Conservation (phyloP, 306 rosid species). For the Dryas alaskensis region DNA sequence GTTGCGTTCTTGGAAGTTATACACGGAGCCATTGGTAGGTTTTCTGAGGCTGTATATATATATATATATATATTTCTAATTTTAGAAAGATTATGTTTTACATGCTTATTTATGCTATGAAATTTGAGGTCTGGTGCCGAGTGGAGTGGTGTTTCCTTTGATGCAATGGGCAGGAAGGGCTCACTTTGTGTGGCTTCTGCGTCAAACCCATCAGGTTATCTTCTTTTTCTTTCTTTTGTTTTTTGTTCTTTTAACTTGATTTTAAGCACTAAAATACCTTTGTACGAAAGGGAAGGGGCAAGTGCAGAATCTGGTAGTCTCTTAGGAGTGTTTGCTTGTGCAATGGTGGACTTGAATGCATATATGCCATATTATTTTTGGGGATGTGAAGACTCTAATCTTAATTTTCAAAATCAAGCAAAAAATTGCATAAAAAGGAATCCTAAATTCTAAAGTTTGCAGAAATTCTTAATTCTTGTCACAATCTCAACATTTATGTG, state of each 20-base stretch:
- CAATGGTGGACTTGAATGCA: not conserved
- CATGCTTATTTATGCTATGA: not conserved
- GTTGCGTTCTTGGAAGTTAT: constrained; percentile 82
- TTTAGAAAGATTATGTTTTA: not conserved
- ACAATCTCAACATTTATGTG: not conserved
- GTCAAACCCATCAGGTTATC: constrained; percentile 55
- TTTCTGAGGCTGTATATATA: not conserved
- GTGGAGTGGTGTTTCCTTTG: constrained; percentile 75
- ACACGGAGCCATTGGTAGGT: constrained; percentile 82
- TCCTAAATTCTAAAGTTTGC: not conserved
- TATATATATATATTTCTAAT: not conserved
- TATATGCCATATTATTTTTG: not conserved
- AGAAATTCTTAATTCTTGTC: not conserved
- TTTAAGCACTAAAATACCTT: not conserved
- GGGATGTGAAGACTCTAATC: not conserved
- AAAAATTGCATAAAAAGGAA: not conserved
- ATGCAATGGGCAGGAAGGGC: constrained; percentile 96
- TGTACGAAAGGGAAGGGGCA: not conserved
- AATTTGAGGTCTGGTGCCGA: constrained; percentile 78
- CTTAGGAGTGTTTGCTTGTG: not conserved
- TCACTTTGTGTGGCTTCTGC: constrained; percentile 62
- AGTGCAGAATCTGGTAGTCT: not conserved
- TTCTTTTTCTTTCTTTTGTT: constrained; percentile 4
- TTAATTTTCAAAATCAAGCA: not conserved
- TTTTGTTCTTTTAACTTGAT: not conserved